A percentile compares a stretch with the other conserved stretches of the same genome.
phyloP scores from a whole-genome alignment of 768 basidiomycete genomes.

The Rhodotorula graminis region DNA sequence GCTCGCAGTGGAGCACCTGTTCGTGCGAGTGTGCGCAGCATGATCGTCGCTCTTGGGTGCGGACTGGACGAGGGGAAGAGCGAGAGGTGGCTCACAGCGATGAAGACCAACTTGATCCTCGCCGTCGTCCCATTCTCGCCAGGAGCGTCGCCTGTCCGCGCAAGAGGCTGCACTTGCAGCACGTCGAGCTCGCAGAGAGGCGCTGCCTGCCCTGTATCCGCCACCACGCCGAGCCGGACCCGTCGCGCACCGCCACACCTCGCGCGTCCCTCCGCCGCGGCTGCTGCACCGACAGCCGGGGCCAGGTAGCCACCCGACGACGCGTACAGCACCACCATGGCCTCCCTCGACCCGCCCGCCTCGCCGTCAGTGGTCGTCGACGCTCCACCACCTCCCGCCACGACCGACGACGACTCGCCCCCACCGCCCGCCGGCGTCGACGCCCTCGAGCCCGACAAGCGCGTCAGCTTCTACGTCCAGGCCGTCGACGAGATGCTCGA shows the following conservation, averaged over 20 bases:
- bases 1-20: background rate
- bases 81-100: background rate
- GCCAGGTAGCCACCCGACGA: too few species aligned
- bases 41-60: background rate
- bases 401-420: background rate
- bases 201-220: too few species aligned
- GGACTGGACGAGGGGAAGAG: background rate
- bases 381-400: background rate
- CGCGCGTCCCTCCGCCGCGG: too few species aligned
- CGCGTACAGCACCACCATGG: background rate
- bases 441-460: background rate
- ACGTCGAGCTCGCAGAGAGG: too few species aligned
- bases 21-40: background rate
- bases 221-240: too few species aligned
- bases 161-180: too few species aligned
- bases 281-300: too few species aligned
- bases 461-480: constrained; percentile 38
- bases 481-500: constrained; percentile 54
- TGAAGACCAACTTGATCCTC: too few species aligned
- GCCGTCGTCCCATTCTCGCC: too few species aligned
- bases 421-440: background rate
- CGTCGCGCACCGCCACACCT: too few species aligned
- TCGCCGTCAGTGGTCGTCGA: background rate
- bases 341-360: background rate
- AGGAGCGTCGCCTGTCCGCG: too few species aligned